These are phyloP conservation scores for Capsella bursapastoris DNA, from an alignment of 345 rosid genomes.

Conservation along the genomic window DNA sequence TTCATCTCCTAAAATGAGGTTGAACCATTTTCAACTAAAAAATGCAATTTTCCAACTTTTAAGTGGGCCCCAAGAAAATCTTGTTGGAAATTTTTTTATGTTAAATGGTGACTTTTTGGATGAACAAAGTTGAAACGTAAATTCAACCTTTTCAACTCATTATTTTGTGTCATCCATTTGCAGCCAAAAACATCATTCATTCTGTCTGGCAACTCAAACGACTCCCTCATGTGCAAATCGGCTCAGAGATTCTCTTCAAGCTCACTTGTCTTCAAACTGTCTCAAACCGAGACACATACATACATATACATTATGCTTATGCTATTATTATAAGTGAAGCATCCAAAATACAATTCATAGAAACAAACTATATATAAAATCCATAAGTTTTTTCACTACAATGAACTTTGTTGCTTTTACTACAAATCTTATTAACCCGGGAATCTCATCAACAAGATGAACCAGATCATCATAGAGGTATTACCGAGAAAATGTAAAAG, in stretches of 20 bases:
- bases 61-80: no score
- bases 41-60: no score
- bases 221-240: not conserved
- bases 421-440: conserved; percentile 28
- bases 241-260: conserved; percentile 17
- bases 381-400: conserved; percentile 31
- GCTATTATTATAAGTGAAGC: conserved; percentile 20
- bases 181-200: no score
- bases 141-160: no score
- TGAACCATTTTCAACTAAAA: no score
- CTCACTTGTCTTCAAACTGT: conserved; percentile 26
- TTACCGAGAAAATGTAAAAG: not conserved
- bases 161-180: no score
- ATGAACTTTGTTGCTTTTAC: conserved; percentile 11
- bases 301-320: not conserved
- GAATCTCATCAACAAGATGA: conserved; percentile 29
- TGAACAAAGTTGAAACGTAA: no score
- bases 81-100: no score
- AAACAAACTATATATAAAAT: conserved; percentile 12
- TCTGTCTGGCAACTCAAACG: not conserved
- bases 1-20: no score
- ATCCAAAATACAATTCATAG: conserved; percentile 18
- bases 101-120: no score
- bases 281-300: conserved; percentile 1
- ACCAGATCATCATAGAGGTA: conserved; percentile 2